Evolutionary conservation across 202 grass and related monocot genomes (phyloP).

Genomic region (Carex arenaria): DNA sequence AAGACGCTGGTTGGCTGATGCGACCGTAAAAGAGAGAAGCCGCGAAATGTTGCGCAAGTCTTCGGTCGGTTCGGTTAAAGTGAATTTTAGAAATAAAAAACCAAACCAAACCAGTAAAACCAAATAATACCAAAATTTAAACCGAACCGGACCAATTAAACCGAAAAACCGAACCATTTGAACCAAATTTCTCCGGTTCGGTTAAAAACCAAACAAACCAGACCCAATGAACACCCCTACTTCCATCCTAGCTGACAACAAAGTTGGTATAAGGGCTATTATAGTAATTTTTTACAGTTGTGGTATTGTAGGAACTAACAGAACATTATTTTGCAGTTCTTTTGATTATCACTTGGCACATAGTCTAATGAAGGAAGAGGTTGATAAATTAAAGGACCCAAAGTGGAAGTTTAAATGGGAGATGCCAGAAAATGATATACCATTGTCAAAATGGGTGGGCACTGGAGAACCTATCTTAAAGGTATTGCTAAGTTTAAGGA

Average conservation of each 20-base stretch:
- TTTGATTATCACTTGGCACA: constrained; percentile 57
- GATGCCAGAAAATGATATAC: constrained; percentile 50
- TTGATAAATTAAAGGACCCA: constrained; percentile 40
- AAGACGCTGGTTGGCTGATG: too few relatives aligned
- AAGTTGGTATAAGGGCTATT: not conserved
- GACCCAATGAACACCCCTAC: too few relatives aligned
- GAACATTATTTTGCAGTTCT: constrained; percentile 42
- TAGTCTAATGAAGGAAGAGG: constrained; percentile 51
- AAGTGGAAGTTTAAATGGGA: constrained; percentile 84
- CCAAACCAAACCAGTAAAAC: too few relatives aligned
- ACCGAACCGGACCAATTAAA: too few relatives aligned
- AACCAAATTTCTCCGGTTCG: too few relatives aligned
- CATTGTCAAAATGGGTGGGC: constrained; percentile 66
- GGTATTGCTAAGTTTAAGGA: not conserved
- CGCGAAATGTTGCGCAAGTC: too few relatives aligned
- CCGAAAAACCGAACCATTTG: too few relatives aligned
- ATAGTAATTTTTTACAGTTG: not conserved
- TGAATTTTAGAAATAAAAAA: too few relatives aligned
- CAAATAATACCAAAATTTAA: too few relatives aligned
- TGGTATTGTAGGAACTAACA: not conserved
- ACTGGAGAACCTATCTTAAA: constrained; percentile 45
- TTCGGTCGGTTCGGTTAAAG: too few relatives aligned
- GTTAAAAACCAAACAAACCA: too few relatives aligned
- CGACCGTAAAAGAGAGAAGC: too few relatives aligned
- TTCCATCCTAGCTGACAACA: not conserved